Percentiles rank a stretch among this genome's conserved stretches.
Evolutionary conservation across 2,329 filamentous ascomycete species (phyloP).

Genomic region (Colletotrichum costaricense): DNA sequence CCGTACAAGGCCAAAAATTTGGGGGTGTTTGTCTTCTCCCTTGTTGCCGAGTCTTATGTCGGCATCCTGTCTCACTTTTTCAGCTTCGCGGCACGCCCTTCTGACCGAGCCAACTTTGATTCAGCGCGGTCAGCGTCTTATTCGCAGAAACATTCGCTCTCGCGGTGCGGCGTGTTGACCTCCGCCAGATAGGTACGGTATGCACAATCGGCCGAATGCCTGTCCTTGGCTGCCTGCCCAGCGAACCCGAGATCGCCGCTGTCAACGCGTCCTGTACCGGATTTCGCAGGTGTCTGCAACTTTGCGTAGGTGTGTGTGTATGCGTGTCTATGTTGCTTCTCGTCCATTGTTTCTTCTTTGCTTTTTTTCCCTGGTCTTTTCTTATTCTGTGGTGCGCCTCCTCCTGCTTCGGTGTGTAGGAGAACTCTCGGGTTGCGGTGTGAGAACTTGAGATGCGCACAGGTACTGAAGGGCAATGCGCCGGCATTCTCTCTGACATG

Average conservation of each 20-base stretch:
- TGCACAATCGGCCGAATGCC: conserved; percentile 16
- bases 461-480: conserved; percentile 17
- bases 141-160: conserved; percentile 19
- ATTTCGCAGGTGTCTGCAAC: neutral
- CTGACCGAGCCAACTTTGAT: conserved; percentile 2
- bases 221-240: neutral
- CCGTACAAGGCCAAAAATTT: neutral
- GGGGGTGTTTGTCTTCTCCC: conserved; percentile 1
- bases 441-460: conserved; percentile 2
- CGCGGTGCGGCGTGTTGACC: neutral
- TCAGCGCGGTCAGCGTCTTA: neutral
- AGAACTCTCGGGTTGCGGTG: neutral
- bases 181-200: neutral
- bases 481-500: conserved; percentile 8
- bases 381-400: neutral
- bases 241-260: conserved; percentile 7
- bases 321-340: neutral
- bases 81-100: conserved; percentile 11
- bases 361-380: neutral
- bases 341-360: neutral
- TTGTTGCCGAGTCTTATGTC: neutral
- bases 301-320: neutral
- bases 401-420: neutral
- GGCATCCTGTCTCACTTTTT: conserved; percentile 1
- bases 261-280: conserved; percentile 10